phyloP scores from a whole-genome alignment of 2,329 filamentous ascomycete species.

The Periglandula ipomoeae region DNA sequence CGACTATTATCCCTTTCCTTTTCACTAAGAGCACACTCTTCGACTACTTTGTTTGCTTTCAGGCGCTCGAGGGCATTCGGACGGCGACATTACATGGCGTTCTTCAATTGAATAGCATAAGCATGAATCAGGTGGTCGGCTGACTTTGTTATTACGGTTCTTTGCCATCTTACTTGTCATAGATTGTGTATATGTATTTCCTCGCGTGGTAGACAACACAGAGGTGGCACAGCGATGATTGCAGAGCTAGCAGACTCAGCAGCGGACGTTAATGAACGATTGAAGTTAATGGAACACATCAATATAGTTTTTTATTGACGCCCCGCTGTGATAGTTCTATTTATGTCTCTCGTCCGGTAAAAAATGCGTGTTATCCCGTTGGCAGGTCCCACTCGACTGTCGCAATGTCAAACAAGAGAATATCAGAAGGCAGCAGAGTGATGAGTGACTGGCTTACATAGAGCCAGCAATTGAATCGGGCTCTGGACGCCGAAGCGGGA shows the following conservation, averaged over 20 bases:
- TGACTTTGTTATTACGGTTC: background rate
- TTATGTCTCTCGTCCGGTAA: too few relatives aligned
- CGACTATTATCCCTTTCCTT: background rate
- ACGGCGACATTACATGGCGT: background rate
- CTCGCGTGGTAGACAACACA: constrained; percentile 3
- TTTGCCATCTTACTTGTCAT: background rate
- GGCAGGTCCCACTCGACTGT: too few relatives aligned
- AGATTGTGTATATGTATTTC: constrained; percentile 9
- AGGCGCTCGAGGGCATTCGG: background rate
- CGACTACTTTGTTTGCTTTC: background rate
- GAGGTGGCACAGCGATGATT: constrained; percentile 5
- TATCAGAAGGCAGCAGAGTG: too few relatives aligned
- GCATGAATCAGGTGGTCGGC: background rate
- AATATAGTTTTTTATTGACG: background rate
- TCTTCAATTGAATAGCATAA: constrained; percentile 4
- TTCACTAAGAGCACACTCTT: background rate
- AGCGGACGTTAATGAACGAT: constrained; percentile 2
- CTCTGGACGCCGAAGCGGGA: too few relatives aligned
- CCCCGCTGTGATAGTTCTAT: too few relatives aligned
- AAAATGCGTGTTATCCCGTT: too few relatives aligned
- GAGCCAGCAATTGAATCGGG: too few relatives aligned
- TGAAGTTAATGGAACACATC: background rate
- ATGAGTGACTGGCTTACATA: too few relatives aligned
- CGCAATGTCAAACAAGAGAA: too few relatives aligned
- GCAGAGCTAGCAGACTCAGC: background rate